Evolutionary conservation across 805 yeast genomes (phyloP), one percentile per base, ranked within the genome.

Genomic region (Lipomyces starkeyi): DNA sequence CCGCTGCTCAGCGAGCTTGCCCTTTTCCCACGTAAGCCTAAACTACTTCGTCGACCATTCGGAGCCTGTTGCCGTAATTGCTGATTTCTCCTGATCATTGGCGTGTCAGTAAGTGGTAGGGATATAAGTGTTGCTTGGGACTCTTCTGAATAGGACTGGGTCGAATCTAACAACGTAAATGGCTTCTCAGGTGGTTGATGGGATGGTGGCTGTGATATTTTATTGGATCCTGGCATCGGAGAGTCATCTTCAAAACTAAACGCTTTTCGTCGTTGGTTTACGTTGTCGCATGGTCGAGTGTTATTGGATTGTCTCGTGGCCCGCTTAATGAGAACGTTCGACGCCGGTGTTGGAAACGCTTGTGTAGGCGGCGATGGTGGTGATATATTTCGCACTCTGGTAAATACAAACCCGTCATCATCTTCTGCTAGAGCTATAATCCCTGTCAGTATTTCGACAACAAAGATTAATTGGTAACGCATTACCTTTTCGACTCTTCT

Each of bases 1-100:
- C 93, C 94, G 74, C 88, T 89, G 1, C 93, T 93, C 6, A 90
- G 84, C 0, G 93, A 88, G 74, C 91, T 89, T 1, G 88, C 85
- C 35, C 95, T 78, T 73, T 88, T 88, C 7, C 95, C 95, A 43
- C 95, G 80, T 63, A 74, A 80, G 58, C 77, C 78, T 54, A 75
- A 71, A 61, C 76, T 67, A 32, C 77, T 74, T 13, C 77, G 66
- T 32, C 77, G 66, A 32, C 68, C 63, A 6, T 68, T 73, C 59
- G 70, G 63, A 57, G 68, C 74, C 14, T 70, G 74, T 29, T 74
- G 73, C 54, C 81, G 73, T 40, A 78, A 58, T 61, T 77, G 75
- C 62, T 81, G 78, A 69, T 80, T 80, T 71, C 80, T 73, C 60
- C 76, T 75, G 47, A 79, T 79, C 62, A 80, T 75, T 6, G 83